Conservation (phyloP, 2,329 filamentous ascomycete genomes). For the Fusarium sacchari region DNA sequence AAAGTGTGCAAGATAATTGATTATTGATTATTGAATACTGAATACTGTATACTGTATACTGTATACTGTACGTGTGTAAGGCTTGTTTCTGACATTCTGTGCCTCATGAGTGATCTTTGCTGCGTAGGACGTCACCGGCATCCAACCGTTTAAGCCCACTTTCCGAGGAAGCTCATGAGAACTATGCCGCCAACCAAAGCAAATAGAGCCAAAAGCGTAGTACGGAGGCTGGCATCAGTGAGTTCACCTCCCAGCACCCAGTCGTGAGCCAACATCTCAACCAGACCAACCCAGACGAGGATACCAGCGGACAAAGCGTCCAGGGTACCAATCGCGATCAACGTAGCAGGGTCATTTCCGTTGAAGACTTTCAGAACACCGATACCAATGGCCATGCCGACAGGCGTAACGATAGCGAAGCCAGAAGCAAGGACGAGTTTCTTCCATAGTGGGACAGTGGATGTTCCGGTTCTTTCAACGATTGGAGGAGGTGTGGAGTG, state of each 20-base stretch:
- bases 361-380: slow-evolving; percentile 77
- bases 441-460: slow-evolving; percentile 52
- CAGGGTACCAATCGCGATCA: slow-evolving; percentile 77
- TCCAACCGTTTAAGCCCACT: slow-evolving; percentile 69
- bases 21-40: background rate
- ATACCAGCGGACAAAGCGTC: slow-evolving; percentile 81
- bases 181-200: slow-evolving; percentile 70
- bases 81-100: background rate
- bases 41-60: background rate
- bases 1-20: background rate
- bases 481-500: slow-evolving; percentile 34
- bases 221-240: slow-evolving; percentile 58
- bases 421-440: slow-evolving; percentile 70
- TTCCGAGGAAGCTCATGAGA: slow-evolving; percentile 77
- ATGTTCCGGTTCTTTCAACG: slow-evolving; percentile 27
- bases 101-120: background rate
- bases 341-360: slow-evolving; percentile 73
- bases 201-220: slow-evolving; percentile 60
- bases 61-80: background rate
- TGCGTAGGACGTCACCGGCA: background rate
- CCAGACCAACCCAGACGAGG: slow-evolving; percentile 78
- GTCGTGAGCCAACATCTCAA: slow-evolving; percentile 82
- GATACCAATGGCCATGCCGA: slow-evolving; percentile 84
- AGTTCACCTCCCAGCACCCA: slow-evolving; percentile 72
- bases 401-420: slow-evolving; percentile 77